phyloP scores from a whole-genome alignment of 495 filamentous ascomycete species.

The Amniculicola lignicola region DNA sequence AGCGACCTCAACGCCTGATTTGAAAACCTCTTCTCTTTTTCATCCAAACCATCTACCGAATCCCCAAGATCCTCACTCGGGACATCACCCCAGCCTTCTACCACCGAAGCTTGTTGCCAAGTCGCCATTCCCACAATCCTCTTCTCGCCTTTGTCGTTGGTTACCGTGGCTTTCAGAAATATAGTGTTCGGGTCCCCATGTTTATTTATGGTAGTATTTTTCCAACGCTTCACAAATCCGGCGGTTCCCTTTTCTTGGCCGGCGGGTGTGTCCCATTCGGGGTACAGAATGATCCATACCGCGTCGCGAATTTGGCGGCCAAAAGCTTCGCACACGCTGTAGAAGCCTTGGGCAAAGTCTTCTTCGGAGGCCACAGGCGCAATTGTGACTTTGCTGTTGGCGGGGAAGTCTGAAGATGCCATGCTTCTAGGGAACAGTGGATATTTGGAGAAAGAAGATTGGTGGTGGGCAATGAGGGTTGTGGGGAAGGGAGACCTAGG shows the following conservation, averaged over 20 bases:
- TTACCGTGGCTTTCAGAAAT: conserved; percentile 48
- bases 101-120: conserved; percentile 38
- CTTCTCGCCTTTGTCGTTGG: conserved; percentile 25
- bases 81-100: conserved; percentile 43
- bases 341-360: conserved; percentile 11
- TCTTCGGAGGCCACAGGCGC: not conserved
- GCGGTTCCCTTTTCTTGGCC: conserved; percentile 36
- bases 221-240: conserved; percentile 40
- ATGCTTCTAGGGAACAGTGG: too few species aligned
- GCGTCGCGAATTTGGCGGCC: conserved; percentile 44
- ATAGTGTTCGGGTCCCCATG: conserved; percentile 44
- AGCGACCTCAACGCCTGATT: conserved; percentile 11
- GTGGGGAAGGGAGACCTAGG: too few species aligned
- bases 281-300: conserved; percentile 46
- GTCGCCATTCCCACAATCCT: conserved; percentile 45
- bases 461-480: too few species aligned
- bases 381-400: not conserved
- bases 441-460: too few species aligned
- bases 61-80: conserved; percentile 35
- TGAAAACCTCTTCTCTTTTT: conserved; percentile 21
- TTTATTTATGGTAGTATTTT: conserved; percentile 33
- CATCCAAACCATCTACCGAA: conserved; percentile 38
- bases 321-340: conserved; percentile 38
- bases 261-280: conserved; percentile 45
- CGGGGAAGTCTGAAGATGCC: not conserved